Evolutionary conservation across 192 early-diverging fungal genomes (phyloP), one percentile per base, ranked within the genome.

Genomic region (Podila clonocystis): DNA sequence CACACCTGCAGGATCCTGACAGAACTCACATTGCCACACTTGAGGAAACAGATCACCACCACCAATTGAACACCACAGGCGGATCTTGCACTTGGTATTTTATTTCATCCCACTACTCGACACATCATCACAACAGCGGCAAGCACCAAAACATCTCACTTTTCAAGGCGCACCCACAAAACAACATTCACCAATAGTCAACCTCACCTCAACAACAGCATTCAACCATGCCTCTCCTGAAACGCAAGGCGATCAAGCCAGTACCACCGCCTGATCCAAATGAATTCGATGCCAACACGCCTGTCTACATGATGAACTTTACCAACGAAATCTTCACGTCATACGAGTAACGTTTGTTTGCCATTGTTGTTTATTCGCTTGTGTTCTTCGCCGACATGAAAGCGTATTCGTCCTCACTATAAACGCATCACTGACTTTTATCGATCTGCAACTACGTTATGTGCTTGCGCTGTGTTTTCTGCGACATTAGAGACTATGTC

Each of bases 401-500:
- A 45, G 34, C 52, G 20, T 58, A 24, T 34, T 58, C 62, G 9
- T 9, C 26, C 29, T 49, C 9, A 34, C 24, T 63, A 50, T 26
- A 68, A 28, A 63, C 29, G 26, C 29, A 41, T 77, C 31, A 6
- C 29, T 67, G 19, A 49, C 65, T 68, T 68, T n/a, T 26, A 20
- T 29, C 11, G 34, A 59, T 20, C 57, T 30, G 41, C 49, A 41
- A 61, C 34, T n/a, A 57, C 49, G 28, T 57, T 69, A 34, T 73
- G 3, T 65, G 62, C 59, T 71, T 29, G 15, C 65, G 36, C 58
- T n/a, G n/a, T n/a, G n/a, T n/a, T n/a, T 49, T 69, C 9, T 12
- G 58, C 62, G 33, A 50, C 50, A 29, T 68, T 82, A 95, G 94
- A 6, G 89, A 93, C 30, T 95, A 93, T 73, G 78, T 91, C 48